phyloP scores from a whole-genome alignment of 495 filamentous ascomycete species.

The Neurospora sp. region DNA sequence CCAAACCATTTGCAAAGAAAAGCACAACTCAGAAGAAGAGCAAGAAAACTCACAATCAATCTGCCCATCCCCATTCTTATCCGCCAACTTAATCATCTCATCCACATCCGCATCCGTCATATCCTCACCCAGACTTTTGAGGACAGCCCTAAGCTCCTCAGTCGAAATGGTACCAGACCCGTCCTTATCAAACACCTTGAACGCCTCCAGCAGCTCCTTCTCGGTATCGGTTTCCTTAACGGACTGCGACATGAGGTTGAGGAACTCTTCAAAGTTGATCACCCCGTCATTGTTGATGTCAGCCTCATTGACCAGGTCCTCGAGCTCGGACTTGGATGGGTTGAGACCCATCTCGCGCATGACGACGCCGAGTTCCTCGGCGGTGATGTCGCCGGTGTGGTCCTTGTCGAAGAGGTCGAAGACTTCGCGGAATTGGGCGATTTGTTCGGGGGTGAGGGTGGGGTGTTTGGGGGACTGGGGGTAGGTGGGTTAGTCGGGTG shows the following conservation, averaged over 20 bases:
- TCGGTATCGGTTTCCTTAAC: constrained; percentile 33
- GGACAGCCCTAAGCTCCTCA: constrained; percentile 34
- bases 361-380: constrained; percentile 30
- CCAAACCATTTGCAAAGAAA: background rate
- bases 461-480: background rate
- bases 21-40: background rate
- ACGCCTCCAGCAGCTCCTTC: constrained; percentile 36
- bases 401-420: constrained; percentile 96
- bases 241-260: constrained; percentile 35
- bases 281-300: constrained; percentile 36
- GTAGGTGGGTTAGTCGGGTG: background rate
- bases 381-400: constrained; percentile 52
- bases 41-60: constrained; percentile 35
- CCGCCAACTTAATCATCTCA: constrained; percentile 39
- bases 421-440: constrained; percentile 88
- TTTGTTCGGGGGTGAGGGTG: constrained; percentile 36
- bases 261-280: constrained; percentile 40
- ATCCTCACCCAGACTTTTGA: constrained; percentile 38
- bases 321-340: constrained; percentile 31
- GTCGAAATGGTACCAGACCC: constrained; percentile 36
- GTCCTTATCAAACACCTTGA: constrained; percentile 42
- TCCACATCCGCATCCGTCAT: constrained; percentile 37
- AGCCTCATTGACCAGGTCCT: constrained; percentile 38
- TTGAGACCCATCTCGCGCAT: constrained; percentile 39
- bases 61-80: constrained; percentile 36